Percentiles rank a stretch among this genome's conserved stretches.
Evolutionary conservation across 495 filamentous ascomycete genomes (phyloP).

Genomic region (Hypoxylon crocopeplum): DNA sequence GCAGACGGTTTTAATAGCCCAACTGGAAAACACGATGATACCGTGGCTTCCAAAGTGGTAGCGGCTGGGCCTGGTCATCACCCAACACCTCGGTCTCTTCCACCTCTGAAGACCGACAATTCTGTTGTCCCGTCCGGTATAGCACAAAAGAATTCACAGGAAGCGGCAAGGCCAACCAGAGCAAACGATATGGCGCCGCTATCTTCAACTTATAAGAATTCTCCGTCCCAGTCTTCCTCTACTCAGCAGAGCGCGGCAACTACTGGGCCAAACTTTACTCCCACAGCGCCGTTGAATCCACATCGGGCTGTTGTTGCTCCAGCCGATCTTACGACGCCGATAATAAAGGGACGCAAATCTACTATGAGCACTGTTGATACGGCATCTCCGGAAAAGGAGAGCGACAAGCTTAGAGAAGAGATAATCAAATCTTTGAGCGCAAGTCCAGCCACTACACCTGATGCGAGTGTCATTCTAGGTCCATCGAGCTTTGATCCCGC

Average conservation of each 20-base stretch:
- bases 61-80: conserved; percentile 25
- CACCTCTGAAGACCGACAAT: conserved; percentile 29
- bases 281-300: conserved; percentile 59
- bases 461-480: conserved; percentile 13
- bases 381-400: conserved; percentile 69
- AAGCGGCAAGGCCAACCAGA: neutral
- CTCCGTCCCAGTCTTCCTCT: conserved; percentile 6
- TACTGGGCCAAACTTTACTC: conserved; percentile 42
- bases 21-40: conserved; percentile 29
- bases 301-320: conserved; percentile 30
- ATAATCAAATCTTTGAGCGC: conserved; percentile 77
- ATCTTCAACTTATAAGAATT: conserved; percentile 6
- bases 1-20: conserved; percentile 8
- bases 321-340: conserved; percentile 40
- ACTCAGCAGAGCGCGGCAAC: conserved; percentile 28
- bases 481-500: conserved; percentile 30
- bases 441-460: conserved; percentile 27
- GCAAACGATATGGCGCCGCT: conserved; percentile 14
- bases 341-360: conserved; percentile 57
- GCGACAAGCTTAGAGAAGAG: conserved; percentile 77
- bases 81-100: conserved; percentile 27
- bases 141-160: neutral
- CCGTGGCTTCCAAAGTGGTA: conserved; percentile 27
- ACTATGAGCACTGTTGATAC: conserved; percentile 63
- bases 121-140: conserved; percentile 2